Percentiles rank a stretch among this genome's conserved stretches.
Evolutionary conservation across 768 basidiomycete genomes (phyloP).

Genomic region (Boletellus emodensis): DNA sequence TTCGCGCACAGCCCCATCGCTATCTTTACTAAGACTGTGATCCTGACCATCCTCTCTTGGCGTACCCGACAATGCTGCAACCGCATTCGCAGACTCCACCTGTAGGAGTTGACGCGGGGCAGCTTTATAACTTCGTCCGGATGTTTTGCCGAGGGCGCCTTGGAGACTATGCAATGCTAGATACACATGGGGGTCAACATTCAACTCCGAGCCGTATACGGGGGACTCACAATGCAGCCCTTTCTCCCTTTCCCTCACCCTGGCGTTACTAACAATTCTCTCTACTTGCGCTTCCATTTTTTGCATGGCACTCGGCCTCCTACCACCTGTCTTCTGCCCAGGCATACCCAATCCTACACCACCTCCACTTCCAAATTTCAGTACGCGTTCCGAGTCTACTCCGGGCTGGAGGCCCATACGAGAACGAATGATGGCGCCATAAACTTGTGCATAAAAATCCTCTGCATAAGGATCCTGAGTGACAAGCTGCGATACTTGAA

Average conservation of each 20-base stretch:
- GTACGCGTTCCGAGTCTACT: conserved; percentile 65
- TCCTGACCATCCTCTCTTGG: conserved; percentile 48
- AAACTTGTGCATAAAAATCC: conserved; percentile 98
- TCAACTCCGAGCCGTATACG: neutral
- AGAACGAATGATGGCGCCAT: conserved; percentile 78
- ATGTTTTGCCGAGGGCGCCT: conserved; percentile 93
- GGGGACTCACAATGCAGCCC: conserved; percentile 50
- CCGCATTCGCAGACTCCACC: conserved; percentile 56
- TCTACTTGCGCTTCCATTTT: conserved; percentile 95
- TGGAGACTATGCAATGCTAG: conserved; percentile 73
- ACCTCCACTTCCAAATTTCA: conserved; percentile 85
- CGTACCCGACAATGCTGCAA: conserved; percentile 37
- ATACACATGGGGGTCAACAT: conserved; percentile 8
- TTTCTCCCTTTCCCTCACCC: conserved; percentile 83
- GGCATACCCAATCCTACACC: conserved; percentile 67
- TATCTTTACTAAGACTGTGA: conserved; percentile 25
- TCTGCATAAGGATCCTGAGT: conserved; percentile 97
- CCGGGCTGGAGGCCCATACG: conserved; percentile 64
- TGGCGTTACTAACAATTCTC: conserved; percentile 88
- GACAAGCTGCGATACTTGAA: conserved; percentile 97
- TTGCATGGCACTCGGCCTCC: conserved; percentile 84
- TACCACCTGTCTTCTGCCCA: conserved; percentile 50
- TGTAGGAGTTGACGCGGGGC: conserved; percentile 96
- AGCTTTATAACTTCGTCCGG: conserved; percentile 89
- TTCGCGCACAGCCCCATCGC: conserved; percentile 62